Percentiles rank a stretch among this genome's conserved stretches.
phyloP scores from a whole-genome alignment of 176 grass and related monocot genomes.

The Carex myosuroides region DNA sequence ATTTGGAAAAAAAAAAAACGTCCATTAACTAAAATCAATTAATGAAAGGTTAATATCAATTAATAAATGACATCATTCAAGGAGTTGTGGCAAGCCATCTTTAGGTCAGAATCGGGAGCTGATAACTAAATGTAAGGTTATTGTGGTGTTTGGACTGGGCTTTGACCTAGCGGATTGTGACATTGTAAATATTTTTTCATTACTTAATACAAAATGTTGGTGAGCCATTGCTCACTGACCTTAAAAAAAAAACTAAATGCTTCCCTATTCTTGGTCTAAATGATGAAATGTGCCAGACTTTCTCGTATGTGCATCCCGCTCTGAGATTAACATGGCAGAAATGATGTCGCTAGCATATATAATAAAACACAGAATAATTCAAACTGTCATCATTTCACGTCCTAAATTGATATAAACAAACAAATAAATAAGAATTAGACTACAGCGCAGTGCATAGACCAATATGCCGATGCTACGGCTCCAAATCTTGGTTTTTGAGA shows the following conservation, averaged over 20 bases:
- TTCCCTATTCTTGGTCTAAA: not conserved
- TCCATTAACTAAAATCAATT: not conserved
- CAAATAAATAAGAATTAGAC: not conserved
- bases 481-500: not conserved
- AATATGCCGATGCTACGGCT: not conserved
- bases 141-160: too few species aligned
- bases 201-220: too few species aligned
- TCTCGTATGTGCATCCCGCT: not conserved
- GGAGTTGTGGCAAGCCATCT: not conserved
- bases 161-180: too few species aligned
- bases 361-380: not conserved
- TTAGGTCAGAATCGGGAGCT: not conserved
- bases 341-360: not conserved
- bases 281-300: not conserved
- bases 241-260: too few species aligned
- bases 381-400: not conserved
- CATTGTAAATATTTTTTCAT: too few species aligned
- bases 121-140: not conserved
- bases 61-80: not conserved
- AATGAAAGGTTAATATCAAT: not conserved
- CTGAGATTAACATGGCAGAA: not conserved
- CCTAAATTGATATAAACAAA: not conserved
- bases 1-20: not conserved
- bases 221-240: too few species aligned
- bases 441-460: not conserved